Evolutionary conservation across 2,329 filamentous ascomycete genomes (phyloP).

Genomic region (Colletotrichum camelliae): DNA sequence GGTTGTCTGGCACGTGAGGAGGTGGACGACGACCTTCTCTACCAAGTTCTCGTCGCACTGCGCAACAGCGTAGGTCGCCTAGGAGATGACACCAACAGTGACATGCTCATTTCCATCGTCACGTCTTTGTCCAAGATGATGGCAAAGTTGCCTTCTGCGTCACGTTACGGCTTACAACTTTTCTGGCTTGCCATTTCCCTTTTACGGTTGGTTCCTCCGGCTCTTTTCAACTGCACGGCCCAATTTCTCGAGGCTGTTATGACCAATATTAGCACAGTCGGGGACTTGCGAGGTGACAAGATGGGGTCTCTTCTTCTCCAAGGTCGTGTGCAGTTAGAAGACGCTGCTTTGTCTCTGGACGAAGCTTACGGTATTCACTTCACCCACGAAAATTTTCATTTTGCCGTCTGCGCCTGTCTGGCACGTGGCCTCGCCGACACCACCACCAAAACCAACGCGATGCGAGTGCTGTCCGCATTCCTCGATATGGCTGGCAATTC

Average conservation of each 20-base stretch:
- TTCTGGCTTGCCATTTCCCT: conserved; percentile 75
- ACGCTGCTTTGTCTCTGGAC: conserved; percentile 66
- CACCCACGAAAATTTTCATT: conserved; percentile 68
- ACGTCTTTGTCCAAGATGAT: conserved; percentile 75
- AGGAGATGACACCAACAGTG: conserved; percentile 66
- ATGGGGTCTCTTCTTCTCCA: conserved; percentile 67
- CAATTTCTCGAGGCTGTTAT: conserved; percentile 69
- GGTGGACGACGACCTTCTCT: conserved; percentile 73
- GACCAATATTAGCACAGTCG: conserved; percentile 66
- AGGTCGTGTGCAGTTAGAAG: conserved; percentile 64
- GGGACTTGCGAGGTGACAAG: conserved; percentile 62
- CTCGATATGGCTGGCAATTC: conserved; percentile 55
- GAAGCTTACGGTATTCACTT: conserved; percentile 72
- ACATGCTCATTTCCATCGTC: conserved; percentile 73
- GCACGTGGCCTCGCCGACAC: conserved; percentile 69
- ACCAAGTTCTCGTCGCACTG: conserved; percentile 73
- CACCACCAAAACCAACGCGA: conserved; percentile 61
- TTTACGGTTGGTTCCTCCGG: conserved; percentile 65
- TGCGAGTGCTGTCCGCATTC: conserved; percentile 67
- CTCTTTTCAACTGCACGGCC: conserved; percentile 70
- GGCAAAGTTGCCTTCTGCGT: conserved; percentile 69
- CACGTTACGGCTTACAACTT: conserved; percentile 70
- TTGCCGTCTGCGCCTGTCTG: conserved; percentile 68
- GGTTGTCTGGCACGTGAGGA: conserved; percentile 74
- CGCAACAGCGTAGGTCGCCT: conserved; percentile 70